Evolutionary conservation across 2,329 filamentous ascomycete species (phyloP).

Genomic region (Venturia carpophila): DNA sequence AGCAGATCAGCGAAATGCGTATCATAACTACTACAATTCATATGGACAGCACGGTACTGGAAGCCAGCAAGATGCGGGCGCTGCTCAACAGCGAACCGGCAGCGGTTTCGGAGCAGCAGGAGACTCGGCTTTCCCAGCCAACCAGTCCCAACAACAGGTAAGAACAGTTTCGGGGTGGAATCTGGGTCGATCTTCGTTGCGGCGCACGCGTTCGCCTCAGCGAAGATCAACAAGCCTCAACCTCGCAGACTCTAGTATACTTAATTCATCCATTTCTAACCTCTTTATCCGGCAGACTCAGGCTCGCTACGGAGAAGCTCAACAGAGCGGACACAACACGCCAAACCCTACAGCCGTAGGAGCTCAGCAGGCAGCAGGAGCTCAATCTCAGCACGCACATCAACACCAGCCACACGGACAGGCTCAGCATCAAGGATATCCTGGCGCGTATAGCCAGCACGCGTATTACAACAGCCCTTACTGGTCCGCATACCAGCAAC

Average conservation of each 20-base stretch:
- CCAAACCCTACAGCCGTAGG: constrained; percentile 66
- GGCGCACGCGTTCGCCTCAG: not conserved
- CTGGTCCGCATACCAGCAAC: constrained; percentile 55
- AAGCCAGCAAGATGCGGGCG: constrained; percentile 64
- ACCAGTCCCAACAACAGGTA: constrained; percentile 50
- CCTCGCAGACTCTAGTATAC: not conserved
- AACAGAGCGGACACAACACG: constrained; percentile 83
- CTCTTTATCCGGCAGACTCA: constrained; percentile 37
- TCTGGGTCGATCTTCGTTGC: not conserved
- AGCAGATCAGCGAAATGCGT: constrained; percentile 65
- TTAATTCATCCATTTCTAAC: constrained; percentile 14
- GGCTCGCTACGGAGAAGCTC: constrained; percentile 66
- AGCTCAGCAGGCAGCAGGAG: constrained; percentile 40
- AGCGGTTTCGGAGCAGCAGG: constrained; percentile 62
- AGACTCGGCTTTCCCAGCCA: constrained; percentile 55
- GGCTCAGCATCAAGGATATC: constrained; percentile 43
- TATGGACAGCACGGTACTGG: constrained; percentile 50
- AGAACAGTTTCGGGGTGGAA: constrained; percentile 23
- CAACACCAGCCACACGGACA: constrained; percentile 32
- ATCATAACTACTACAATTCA: constrained; percentile 56
- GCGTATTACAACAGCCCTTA: constrained; percentile 55
- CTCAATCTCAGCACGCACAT: constrained; percentile 42
- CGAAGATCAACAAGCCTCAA: not conserved
- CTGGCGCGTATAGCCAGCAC: constrained; percentile 51
- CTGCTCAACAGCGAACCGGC: constrained; percentile 66